These are phyloP conservation scores for Vigna angularis DNA, from an alignment of 306 rosid genomes.

Conservation along the genomic window DNA sequence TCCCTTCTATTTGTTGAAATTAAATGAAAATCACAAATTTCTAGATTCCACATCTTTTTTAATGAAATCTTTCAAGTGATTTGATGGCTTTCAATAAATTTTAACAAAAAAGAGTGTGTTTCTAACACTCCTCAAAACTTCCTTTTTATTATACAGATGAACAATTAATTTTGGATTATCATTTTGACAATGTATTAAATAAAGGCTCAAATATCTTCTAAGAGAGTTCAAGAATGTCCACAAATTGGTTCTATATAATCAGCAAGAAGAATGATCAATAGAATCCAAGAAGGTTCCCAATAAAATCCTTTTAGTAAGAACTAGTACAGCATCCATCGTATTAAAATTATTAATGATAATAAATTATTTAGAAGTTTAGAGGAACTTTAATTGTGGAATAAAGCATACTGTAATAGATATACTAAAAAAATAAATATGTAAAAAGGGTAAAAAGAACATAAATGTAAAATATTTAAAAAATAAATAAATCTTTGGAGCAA, in stretches of 20 bases:
- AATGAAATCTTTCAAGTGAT: neutral
- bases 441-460: too few species aligned
- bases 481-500: too few species aligned
- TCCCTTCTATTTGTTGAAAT: neutral
- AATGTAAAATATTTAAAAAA: too few species aligned
- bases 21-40: neutral
- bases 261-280: constrained; percentile 23
- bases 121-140: neutral
- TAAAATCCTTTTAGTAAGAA: neutral
- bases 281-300: neutral
- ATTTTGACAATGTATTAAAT: constrained; percentile 1
- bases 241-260: constrained; percentile 25
- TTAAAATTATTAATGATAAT: too few species aligned
- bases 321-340: too few species aligned
- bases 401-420: too few species aligned
- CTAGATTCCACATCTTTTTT: too few species aligned
- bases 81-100: neutral
- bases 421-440: too few species aligned
- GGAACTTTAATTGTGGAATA: too few species aligned
- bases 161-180: neutral
- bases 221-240: constrained; percentile 7
- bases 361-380: too few species aligned
- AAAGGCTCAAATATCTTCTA: too few species aligned
- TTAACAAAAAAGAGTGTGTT: neutral
- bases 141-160: too few species aligned